phyloP scores from a whole-genome alignment of 768 basidiomycete species.

The Chalciporus pseudorubinellus region DNA sequence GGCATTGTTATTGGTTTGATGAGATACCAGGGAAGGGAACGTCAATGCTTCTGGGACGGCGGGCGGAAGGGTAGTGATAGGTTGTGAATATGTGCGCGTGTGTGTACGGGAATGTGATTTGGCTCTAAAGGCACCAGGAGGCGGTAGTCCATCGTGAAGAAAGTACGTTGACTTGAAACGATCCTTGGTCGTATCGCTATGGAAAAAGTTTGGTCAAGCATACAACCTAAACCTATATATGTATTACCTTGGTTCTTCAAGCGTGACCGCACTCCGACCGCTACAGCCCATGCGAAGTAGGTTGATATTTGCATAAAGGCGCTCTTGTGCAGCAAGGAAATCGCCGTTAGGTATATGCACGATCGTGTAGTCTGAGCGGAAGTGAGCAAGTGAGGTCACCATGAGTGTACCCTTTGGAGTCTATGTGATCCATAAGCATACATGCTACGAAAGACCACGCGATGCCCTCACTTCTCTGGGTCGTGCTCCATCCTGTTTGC shows the following conservation, averaged over 20 bases:
- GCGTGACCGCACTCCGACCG: conserved; percentile 72
- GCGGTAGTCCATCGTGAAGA: conserved; percentile 42
- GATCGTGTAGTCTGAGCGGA: conserved; percentile 84
- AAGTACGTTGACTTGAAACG: conserved; percentile 73
- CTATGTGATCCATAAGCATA: conserved; percentile 29
- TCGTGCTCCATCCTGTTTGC: conserved; percentile 65
- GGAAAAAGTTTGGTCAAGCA: conserved; percentile 9
- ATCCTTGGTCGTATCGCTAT: conserved; percentile 75
- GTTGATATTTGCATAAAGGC: conserved; percentile 79
- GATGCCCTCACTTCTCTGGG: conserved; percentile 53
- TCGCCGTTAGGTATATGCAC: conserved; percentile 70
- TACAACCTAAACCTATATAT: conserved; percentile 3
- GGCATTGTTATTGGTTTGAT: conserved; percentile 11
- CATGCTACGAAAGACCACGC: not conserved
- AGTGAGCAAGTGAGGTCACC: conserved; percentile 83
- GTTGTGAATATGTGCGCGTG: conserved; percentile 30
- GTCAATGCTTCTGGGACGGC: conserved; percentile 19
- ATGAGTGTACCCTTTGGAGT: conserved; percentile 69
- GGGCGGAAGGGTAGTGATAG: conserved; percentile 22
- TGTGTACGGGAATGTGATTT: conserved; percentile 32
- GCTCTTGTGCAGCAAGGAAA: conserved; percentile 59
- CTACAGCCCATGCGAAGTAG: conserved; percentile 82
- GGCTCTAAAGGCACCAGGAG: conserved; percentile 22
- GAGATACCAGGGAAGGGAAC: conserved; percentile 25
- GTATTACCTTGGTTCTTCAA: conserved; percentile 68